These are phyloP conservation scores for Pterocarpus macrocarpus DNA, from an alignment of 306 rosid genomes.

Conservation along the genomic window DNA sequence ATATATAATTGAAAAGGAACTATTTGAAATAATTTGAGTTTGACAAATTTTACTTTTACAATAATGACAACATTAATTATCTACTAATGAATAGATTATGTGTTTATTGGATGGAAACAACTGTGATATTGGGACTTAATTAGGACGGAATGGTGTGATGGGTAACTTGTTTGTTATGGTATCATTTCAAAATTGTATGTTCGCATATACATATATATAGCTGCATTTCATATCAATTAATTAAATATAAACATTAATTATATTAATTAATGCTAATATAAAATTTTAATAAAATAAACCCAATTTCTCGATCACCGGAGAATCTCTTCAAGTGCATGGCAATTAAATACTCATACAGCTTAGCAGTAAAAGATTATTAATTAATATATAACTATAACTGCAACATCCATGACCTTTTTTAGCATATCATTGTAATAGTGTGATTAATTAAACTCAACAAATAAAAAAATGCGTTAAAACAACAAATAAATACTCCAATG, in stretches of 20 bases:
- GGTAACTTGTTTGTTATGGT: not conserved
- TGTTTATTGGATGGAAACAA: not conserved
- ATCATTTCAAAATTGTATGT: not conserved
- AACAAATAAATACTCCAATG: no score
- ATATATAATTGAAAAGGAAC: not conserved
- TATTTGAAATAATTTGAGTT: not conserved
- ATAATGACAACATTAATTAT: not conserved
- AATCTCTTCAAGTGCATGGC: not conserved
- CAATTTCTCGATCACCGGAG: not conserved
- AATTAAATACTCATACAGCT: no score
- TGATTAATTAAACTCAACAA: no score
- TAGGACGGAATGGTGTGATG: not conserved
- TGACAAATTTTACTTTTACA: not conserved
- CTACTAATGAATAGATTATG: not conserved
- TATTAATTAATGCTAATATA: not conserved
- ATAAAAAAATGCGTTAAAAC: no score
- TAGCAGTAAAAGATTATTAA: no score
- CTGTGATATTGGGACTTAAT: not conserved
- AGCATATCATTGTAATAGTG: no score
- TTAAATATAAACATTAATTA: no score
- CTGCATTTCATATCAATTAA: no score
- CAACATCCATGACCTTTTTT: no score
- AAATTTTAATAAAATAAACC: not conserved
- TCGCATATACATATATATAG: not conserved
- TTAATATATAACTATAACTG: no score